phyloP scores from a whole-genome alignment of 768 basidiomycete species.

The Mycena galopus region DNA sequence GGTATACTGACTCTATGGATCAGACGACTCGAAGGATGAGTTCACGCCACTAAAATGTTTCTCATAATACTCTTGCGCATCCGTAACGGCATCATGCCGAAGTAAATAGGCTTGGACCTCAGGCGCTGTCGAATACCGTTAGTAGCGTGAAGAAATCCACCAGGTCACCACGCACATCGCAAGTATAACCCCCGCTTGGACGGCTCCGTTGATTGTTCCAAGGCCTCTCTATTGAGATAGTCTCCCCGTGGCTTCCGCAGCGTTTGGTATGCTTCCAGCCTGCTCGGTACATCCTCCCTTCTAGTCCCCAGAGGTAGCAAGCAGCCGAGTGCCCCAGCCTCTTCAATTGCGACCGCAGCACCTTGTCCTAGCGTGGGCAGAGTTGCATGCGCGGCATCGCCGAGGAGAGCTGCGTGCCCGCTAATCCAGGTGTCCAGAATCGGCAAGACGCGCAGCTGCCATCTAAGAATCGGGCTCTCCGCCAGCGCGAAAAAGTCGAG shows the following conservation, averaged over 20 bases:
- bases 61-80: conserved; percentile 17
- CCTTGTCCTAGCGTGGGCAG: conserved; percentile 41
- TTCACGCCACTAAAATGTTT: conserved; percentile 11
- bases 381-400: conserved; percentile 42
- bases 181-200: conserved; percentile 17
- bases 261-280: conserved; percentile 26
- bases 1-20: not conserved
- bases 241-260: conserved; percentile 33
- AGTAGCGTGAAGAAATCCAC: not conserved
- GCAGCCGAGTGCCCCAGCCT: conserved; percentile 27
- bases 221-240: conserved; percentile 23
- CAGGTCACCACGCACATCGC: conserved; percentile 11
- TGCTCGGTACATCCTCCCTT: conserved; percentile 23
- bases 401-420: conserved; percentile 22
- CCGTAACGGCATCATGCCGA: conserved; percentile 21
- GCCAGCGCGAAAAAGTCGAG: conserved; percentile 5
- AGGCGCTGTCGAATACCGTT: not conserved
- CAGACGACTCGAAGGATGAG: not conserved
- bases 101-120: conserved; percentile 24
- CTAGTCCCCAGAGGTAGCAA: conserved; percentile 29
- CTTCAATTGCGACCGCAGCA: conserved; percentile 44
- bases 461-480: conserved; percentile 23
- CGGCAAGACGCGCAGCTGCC: conserved; percentile 30
- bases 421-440: conserved; percentile 23
- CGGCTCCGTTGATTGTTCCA: conserved; percentile 11